phyloP scores from a whole-genome alignment of 192 early-diverging fungal genomes.

The Linnemannia hyalina region DNA sequence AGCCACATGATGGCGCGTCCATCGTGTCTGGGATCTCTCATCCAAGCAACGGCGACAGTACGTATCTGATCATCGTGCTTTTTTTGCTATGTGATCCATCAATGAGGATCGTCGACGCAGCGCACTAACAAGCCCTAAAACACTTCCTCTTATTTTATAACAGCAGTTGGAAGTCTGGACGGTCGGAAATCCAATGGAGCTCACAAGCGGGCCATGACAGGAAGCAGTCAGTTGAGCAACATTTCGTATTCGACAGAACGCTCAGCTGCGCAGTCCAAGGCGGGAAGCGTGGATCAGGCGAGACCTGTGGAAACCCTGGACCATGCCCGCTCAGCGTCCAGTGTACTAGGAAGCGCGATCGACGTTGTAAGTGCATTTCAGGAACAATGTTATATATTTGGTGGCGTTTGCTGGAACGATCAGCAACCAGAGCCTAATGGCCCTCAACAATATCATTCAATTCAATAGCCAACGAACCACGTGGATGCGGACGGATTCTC shows the following conservation, averaged over 20 bases:
- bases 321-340: conserved; percentile 34
- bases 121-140: not conserved
- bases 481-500: conserved; percentile 68
- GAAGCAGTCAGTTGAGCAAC: conserved; percentile 48
- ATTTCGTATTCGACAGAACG: conserved; percentile 48
- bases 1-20: conserved; percentile 24
- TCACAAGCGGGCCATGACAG: conserved; percentile 36
- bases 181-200: conserved; percentile 27
- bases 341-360: conserved; percentile 30
- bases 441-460: not conserved
- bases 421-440: not conserved
- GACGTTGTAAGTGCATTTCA: conserved; percentile 33
- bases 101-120: not conserved
- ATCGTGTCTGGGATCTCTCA: conserved; percentile 18
- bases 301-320: conserved; percentile 18
- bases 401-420: not conserved
- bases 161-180: conserved; percentile 30
- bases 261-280: conserved; percentile 34
- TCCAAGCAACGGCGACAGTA: conserved; percentile 45
- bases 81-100: not conserved
- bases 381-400: not conserved
- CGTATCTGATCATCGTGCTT: not conserved
- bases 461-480: conserved; percentile 15
- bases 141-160: not conserved
- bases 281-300: conserved; percentile 24